phyloP scores from a whole-genome alignment of 73 alveolate species.

The Paramecium sonneborni region DNA sequence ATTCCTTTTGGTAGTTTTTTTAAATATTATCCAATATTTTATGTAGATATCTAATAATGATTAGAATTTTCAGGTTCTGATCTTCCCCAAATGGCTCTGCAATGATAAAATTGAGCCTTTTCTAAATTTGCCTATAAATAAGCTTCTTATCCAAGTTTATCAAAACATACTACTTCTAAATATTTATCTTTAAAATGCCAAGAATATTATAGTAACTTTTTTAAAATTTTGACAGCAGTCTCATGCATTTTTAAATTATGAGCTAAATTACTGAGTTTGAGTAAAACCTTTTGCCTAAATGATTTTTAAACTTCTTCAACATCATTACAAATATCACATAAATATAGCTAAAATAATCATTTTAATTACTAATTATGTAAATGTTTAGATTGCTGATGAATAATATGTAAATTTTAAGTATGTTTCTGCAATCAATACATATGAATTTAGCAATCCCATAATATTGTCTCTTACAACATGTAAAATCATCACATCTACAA shows the following conservation, averaged over 20 bases:
- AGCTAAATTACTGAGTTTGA: conserved; percentile 11
- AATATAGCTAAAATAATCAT: background rate
- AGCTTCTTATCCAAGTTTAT: conserved; percentile 23
- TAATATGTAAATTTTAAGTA: background rate
- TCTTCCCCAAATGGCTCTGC: conserved; percentile 50
- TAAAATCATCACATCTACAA: conserved; percentile 22
- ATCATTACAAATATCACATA: conserved; percentile 43
- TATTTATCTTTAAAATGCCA: conserved; percentile 45
- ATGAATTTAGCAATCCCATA: background rate
- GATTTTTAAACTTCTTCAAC: conserved; percentile 28
- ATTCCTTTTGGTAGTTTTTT: conserved; percentile 53
- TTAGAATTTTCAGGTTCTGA: conserved; percentile 40
- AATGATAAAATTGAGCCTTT: conserved; percentile 37
- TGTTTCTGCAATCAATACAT: background rate
- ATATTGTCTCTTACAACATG: background rate
- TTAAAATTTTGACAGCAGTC: background rate
- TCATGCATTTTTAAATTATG: conserved; percentile 34
- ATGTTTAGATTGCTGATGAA: conserved; percentile 13
- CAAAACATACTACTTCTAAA: conserved; percentile 16
- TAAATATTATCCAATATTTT: conserved; percentile 16
- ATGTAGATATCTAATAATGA: background rate
- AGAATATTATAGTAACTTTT: conserved; percentile 29
- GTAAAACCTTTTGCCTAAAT: background rate
- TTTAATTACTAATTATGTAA: background rate
- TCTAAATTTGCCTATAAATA: conserved; percentile 19